Conservation (phyloP, 345 rosid species). For the Populus davidiana region DNA sequence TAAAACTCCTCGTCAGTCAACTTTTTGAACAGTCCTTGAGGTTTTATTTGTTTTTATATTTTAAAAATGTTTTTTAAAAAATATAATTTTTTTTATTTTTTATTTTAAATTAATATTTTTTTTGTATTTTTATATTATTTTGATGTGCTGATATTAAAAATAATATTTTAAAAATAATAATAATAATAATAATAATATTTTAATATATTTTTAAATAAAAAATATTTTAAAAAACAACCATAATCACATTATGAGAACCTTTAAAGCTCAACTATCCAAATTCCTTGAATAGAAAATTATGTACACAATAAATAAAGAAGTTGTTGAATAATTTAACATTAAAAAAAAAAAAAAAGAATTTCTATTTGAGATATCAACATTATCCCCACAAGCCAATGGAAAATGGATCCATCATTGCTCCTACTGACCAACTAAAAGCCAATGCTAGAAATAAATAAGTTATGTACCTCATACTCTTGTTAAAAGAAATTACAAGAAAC, state of each 20-base stretch:
- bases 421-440: conserved; percentile 96
- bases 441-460: conserved; percentile 42
- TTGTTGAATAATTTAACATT: not conserved
- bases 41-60: no score
- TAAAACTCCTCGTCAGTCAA: conserved; percentile 86
- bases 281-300: not conserved
- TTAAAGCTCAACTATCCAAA: conserved; percentile 3
- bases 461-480: no score
- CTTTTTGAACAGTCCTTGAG: not conserved
- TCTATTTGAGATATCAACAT: conserved; percentile 9
- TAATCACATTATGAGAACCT: not conserved
- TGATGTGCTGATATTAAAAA: no score
- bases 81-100: no score
- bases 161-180: no score
- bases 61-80: no score
- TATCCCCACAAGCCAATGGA: conserved; percentile 97
- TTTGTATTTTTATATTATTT: no score
- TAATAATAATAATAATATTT: no score
- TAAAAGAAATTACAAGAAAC: no score
- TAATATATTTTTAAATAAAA: no score
- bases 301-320: not conserved
- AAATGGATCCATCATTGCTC: conserved; percentile 83
- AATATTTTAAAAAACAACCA: no score
- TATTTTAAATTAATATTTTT: no score
- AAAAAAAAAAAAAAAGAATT: not conserved